Base-by-base conservation (phyloP, 2,329 filamentous ascomycete species). In the Aureobasidium vineae region DNA sequence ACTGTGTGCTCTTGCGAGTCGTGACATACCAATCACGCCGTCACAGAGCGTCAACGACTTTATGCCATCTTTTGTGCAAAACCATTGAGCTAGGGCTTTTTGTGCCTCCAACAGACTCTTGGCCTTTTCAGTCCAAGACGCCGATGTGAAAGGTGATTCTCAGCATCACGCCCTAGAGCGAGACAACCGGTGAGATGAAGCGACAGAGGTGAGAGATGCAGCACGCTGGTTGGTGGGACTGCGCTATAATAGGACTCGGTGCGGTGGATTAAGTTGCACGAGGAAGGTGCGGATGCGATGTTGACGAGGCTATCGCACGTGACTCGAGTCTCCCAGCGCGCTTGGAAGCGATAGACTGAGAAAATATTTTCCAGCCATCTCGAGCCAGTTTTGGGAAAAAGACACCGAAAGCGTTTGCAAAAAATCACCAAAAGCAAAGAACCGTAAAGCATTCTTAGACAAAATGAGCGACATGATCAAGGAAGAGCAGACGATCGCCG, bases 301-400 rank as follows among this genome's bases (percentile, higher is more conserved):
- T 26, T 8, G 49, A 52, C 49, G 16, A 49, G 40, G 40, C 43
- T 47, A 49, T 16, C 5, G 47, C 57, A 49, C 41, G 57, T 61
- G 41, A 38, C 16, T 11, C 8, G 40, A 59, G 54, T 57, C 26
- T 45, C n/a, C 23, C 7, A 38, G 45, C 11, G 52, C 52, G 52
- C 52, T 53, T 53, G 50, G 28, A n/a, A n/a, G 52, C 54, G 26
- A 59, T 31, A 33, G 59, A 40, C 33, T 13, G 59, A 63, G 59
- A 63, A 63, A 63, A 63, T 50, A 63, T 63, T 63, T 63, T 63
- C 45, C 45, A 63, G 45, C 45, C 59, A 38, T 63, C 59, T 50
- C 21, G 33, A 50, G 28, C 23, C 57, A 61, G 31, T 47, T 47
- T 49, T 49, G 26, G 19, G 5, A 26, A 28, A 49, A 41, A 61